phyloP scores from a whole-genome alignment of 768 basidiomycete genomes.

The Pulveroboletus sp. region DNA sequence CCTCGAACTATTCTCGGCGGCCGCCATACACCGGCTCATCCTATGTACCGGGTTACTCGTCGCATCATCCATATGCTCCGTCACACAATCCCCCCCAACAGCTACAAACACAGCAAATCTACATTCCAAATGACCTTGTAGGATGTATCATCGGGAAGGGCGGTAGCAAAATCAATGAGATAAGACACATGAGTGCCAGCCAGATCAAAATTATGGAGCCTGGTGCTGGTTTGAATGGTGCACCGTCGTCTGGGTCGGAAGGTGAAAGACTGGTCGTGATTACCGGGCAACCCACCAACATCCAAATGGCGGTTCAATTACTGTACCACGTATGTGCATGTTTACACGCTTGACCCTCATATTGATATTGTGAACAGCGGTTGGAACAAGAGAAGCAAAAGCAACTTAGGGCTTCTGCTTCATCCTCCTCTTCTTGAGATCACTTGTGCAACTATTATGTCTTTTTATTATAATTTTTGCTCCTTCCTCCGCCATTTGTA shows the following conservation, averaged over 20 bases:
- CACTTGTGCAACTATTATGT: neutral
- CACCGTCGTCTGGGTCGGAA: constrained; percentile 69
- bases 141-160: constrained; percentile 98
- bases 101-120: constrained; percentile 95
- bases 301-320: constrained; percentile 93
- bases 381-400: constrained; percentile 90
- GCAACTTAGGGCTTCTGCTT: constrained; percentile 46
- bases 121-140: constrained; percentile 95
- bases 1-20: constrained; percentile 54
- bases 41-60: constrained; percentile 64
- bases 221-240: constrained; percentile 73
- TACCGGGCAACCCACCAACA: constrained; percentile 90
- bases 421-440: constrained; percentile 30
- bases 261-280: constrained; percentile 94
- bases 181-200: constrained; percentile 90
- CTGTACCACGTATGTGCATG: constrained; percentile 68
- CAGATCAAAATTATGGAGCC: constrained; percentile 99
- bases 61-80: constrained; percentile 42
- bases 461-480: neutral
- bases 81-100: constrained; percentile 64
- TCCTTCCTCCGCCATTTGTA: neutral
- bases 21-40: constrained; percentile 52
- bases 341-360: constrained; percentile 1
- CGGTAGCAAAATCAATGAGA: constrained; percentile 98
- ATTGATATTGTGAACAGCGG: constrained; percentile 45